Evolutionary conservation across 441 rosid genomes (phyloP), one percentile per base, ranked within the genome.

Genomic region (Raphanus hybrid): DNA sequence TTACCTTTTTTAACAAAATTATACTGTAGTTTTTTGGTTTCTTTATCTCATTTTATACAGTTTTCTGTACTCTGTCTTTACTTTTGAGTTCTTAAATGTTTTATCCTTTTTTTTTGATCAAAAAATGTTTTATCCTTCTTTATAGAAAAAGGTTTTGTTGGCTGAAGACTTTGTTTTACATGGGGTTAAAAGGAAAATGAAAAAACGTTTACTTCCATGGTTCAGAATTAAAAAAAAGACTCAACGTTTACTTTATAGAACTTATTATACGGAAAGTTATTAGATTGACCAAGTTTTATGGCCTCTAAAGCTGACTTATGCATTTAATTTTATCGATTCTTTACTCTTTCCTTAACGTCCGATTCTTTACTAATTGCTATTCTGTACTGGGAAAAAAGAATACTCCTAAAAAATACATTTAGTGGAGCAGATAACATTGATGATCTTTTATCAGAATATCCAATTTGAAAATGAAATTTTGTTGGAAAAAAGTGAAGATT

Each of bases 141-240:
- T 52, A 2, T 50, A 35, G 52, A 43, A 15, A 15, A 52, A 14
- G 6, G 26, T 70, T 62, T 29, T 62, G 6, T 71, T 55, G 75
- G 37, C 60, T 63, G 64, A 70, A 62, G 35, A 52, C 69, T 69
- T 76, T 76, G 74, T 61, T 69, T 69, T 75, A 59, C 78, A 18
- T 67, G 71, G 35, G 23, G 66, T 55, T 18, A 35, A 16, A 18
- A 57, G n/a, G 27, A 70, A 69, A 37, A 70, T 5, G n/a, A 9
- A 9, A 12, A 23, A 23, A 11, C 15, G 3, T 57, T 58, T 75
- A 16, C 55, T 43, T 29, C 2, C 54, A 48, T 45, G 32, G 58
- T 76, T 76, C 50, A 70, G 61, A 55, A 74, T 7, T 7, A 26
- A 57, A 55, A 57, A 55, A 57, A 73, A 20, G 52, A n/a, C 27